Base-by-base conservation (phyloP, 2,329 filamentous ascomycete genomes). In the Colletotrichum orbiculare region DNA sequence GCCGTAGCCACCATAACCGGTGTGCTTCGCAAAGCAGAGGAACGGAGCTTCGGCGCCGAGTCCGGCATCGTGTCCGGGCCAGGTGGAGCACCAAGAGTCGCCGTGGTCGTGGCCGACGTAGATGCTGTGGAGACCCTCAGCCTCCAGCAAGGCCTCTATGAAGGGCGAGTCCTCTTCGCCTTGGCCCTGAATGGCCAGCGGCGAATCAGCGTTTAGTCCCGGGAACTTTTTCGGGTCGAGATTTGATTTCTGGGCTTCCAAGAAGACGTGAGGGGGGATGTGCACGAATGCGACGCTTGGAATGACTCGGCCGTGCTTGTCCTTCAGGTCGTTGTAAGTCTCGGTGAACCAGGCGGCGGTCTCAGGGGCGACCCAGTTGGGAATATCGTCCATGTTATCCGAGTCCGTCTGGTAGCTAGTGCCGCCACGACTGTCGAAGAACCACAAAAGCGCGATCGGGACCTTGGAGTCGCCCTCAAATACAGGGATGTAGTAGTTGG, bases 1-100 rank as follows among this genome's bases (percentile, higher is more conserved):
- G 0, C 89, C 87, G 69, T 92, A 92, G 0, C 90, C 90, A 0
- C 89, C 90, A 64, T 92, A 92, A 0, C 90, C 90, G 0, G 87
- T 84, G 69, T 90, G 89, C 68, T 90, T 86, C 6, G 88, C 87
- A 71, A 89, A 91, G 68, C 83, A 85, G 10, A 85, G 71, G 48
- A 68, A 68, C 34, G 64, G 66, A 33, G 81, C 77, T 37, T 80
- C 70, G 3, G 81, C 81, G 64, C 64, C 59, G 60, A 66, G 64
- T 39, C 64, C 60, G 17, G 35, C 45, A 13, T 54, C 60, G 46
- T 66, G 58, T 15, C 63, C 63, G 43, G 69, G 69, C 74, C 72
- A 76, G 48, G 68, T 71, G 13, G 64, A 74, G 67, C 79, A 83
- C 82, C 82, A 84, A 34, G 79, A 77, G 69, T 82, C 75, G 0